Base-by-base conservation (phyloP, 2,329 filamentous ascomycete genomes). In the Fusarium aywerte region DNA sequence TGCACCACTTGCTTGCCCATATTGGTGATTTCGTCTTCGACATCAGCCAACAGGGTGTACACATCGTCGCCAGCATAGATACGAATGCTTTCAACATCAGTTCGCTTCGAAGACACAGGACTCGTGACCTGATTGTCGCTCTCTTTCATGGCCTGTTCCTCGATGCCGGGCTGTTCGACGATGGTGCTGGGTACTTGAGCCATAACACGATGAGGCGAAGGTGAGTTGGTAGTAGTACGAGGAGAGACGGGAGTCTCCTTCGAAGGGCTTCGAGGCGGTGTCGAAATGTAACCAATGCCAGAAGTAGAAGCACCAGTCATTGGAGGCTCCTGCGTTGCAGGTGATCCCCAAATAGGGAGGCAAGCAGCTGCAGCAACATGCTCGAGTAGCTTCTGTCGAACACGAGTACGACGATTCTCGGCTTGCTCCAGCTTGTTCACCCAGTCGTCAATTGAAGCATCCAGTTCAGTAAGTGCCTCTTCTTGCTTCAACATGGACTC, bases 361-460 rank as follows among this genome's bases (percentile, higher is more conserved):
- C 86, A 86, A 50, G 87, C 80, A 4, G 91, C 90, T 16, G 90
- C 92, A 44, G 92, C 91, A 51, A 94, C 89, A 73, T 95, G 92
- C 77, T 95, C 91, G 5, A 95, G 84, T 13, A 95, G 82, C 82
- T 93, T 95, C 75, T 94, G 91, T 35, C 91, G 86, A 42, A 95
- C 88, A 8, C 90, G 85, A 16, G 88, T 89, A 38, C 91, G 88
- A 73, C 92, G 84, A 75, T 93, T 92, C 77, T 95, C 92, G 11
- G 91, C 90, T 65, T 90, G 86, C 74, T 94, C 92, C n/a, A 94
- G 85, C 79, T 94, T 94, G 70, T 80, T 83, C 47, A 92, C 88
- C 89, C 92, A 94, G 74, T 93, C 90, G 72, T 94, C 92, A 65
- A 95, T 94, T 4, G 89, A 91, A 16, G 84, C 81, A 74, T 95